Evolutionary conservation across 352 stramenopile genomes (phyloP), one percentile per base, ranked within the genome.

Genomic region (Halophytophthora batemanensis): DNA sequence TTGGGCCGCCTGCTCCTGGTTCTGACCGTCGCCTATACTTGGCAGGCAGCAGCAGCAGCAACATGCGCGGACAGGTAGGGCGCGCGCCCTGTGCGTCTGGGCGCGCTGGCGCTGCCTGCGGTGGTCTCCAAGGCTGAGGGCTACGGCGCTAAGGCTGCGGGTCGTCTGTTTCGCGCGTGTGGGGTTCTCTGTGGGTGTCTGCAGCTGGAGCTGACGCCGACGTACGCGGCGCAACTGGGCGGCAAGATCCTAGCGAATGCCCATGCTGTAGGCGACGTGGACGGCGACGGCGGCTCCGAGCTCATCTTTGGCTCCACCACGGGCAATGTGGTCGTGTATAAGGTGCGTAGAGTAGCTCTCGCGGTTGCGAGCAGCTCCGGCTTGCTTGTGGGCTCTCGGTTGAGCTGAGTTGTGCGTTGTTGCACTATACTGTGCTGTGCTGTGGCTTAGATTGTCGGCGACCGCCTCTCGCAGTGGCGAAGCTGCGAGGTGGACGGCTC

Each of bases 171-270:
- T 4, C 8, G 25, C 25, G 4, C 25, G 25, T 31, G 25, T 31
- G n/a, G n/a, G n/a, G n/a, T n/a, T n/a, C n/a, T 53, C 14, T 52
- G 13, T 29, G n/a, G 31, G 11, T 39, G 14, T 17, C 13, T 33
- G 46, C 56, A 91, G 77, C 57, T 91, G 25, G 77, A 91, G 59
- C 60, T 91, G 38, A 71, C 80, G 18, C 77, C 80, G 41, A 79
- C 73, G 31, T 86, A 78, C 38, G 53, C 67, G 46, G 56, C 64
- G 50, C 69, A 87, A 40, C 61, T 90, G 52, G 77, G 84, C 34
- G 77, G 61, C 25, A 84, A 87, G 50, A 71, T 90, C 29, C 52
- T 93, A 51, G 64, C 74, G 19, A 90, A 90, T 64, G 82, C 82
- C 37, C 61, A 77, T 44, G 76, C 77, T 6, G 64, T 75, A 29